Base-by-base conservation (phyloP, 2,329 filamentous ascomycete species). In the Colletotrichum acutatum region DNA sequence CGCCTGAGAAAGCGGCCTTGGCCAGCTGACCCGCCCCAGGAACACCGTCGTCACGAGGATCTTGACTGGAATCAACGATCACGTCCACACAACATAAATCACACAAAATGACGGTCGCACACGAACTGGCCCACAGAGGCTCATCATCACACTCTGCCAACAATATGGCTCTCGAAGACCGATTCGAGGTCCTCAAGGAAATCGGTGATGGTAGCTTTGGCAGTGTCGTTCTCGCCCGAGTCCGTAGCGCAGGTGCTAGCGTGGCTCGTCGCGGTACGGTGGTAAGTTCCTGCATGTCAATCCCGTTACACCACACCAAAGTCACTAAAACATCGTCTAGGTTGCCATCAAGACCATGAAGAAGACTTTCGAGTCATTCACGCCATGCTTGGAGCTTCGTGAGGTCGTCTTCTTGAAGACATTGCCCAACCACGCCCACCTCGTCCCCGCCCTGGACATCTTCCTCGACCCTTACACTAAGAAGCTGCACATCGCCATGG, bases 341-440 rank as follows among this genome's bases (percentile, higher is more conserved):
- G 94, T 99, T 79, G 97, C 97, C 56, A 98, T 99, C 85, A 99
- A 99, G 86, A 98, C 97, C 6, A 99, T 99, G 97, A 99, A 99
- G 89, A 99, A 99, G 90, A 95, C 93, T 0, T 99, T 98, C 79
- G 95, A 98, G 78, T 97, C 94, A 1, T 95, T 98, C 80, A 86
- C 90, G 19, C 93, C 95, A 65, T 99, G 97, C 82, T 85, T 98
- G 75, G 97, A 99, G 83, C 90, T 99, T 66, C 93, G 97, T 74
- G 97, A 99, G 83, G 97, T 99, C 76, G 97, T 99, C 81, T 99
- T 99, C 84, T 87, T 99, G 59, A 92, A 95, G 79, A 96, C 95
- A 12, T 87, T 99, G 19, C 97, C 97, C 2, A 87, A 90, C 57
- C 97, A 99, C 80, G 91, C 92, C 77, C 97, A 99, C 82, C 90